Conservation (phyloP, 108 stramenopile species). For the Parietichytrium sp. region DNA sequence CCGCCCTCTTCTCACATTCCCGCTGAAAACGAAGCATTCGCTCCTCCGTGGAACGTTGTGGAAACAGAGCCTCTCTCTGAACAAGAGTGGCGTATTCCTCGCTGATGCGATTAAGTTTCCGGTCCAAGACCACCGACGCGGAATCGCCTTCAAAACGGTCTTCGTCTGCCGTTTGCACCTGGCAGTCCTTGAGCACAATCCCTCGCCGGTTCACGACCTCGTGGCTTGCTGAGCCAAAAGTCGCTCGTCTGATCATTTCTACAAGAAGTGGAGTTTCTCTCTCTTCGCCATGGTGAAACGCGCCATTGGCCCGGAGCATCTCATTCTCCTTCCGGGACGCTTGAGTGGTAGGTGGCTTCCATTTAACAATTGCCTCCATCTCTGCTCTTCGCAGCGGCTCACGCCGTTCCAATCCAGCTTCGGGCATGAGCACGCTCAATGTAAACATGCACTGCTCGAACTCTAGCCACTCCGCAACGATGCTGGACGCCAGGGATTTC, state of each 20-base stretch:
- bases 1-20: conserved; percentile 5
- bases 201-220: not conserved
- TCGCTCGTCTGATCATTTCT: not conserved
- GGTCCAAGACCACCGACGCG: not conserved
- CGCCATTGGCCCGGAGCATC: not conserved
- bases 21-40: not conserved
- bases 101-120: not conserved
- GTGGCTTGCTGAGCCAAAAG: not conserved
- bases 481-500: not conserved
- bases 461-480: conserved; percentile 30
- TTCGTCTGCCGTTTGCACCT: not conserved
- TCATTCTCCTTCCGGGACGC: too few relatives aligned
- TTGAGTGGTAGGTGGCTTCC: too few relatives aligned
- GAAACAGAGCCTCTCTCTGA: not conserved
- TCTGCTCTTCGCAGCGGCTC: not conserved
- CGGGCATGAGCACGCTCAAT: conserved; percentile 8
- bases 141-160: conserved; percentile 29
- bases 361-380: not conserved
- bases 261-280: not conserved
- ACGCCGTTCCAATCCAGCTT: not conserved
- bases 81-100: not conserved
- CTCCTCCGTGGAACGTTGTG: not conserved
- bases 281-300: not conserved
- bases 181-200: not conserved
- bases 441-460: not conserved